These are phyloP conservation scores for Parasarocladium wereldwijsianum DNA, from an alignment of 2,329 filamentous ascomycete species.

Conservation along the genomic window DNA sequence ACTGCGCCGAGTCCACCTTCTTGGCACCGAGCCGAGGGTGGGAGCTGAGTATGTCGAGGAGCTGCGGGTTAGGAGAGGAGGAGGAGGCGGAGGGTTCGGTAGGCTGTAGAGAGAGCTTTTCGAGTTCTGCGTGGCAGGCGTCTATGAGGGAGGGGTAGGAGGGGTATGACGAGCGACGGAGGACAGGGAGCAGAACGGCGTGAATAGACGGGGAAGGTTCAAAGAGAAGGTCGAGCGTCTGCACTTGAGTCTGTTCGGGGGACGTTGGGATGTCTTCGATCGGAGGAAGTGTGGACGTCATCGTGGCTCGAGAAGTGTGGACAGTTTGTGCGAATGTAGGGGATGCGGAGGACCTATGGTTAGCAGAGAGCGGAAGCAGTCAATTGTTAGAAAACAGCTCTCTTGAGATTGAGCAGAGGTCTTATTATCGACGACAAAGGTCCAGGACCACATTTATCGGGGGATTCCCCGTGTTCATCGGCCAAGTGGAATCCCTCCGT, in stretches of 20 bases:
- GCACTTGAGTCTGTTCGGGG: conserved; percentile 13
- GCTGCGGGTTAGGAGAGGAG: conserved; percentile 30
- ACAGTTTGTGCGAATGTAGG: too few relatives aligned
- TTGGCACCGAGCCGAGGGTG: conserved; percentile 75
- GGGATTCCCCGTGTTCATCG: too few relatives aligned
- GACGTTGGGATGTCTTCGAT: conserved; percentile 35
- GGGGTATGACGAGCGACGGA: conserved; percentile 40
- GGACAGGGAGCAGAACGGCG: conserved; percentile 50
- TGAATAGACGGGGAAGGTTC: conserved; percentile 69
- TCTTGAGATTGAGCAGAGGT: too few relatives aligned
- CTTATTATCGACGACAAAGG: too few relatives aligned
- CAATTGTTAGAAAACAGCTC: too few relatives aligned
- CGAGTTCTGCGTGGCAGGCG: conserved; percentile 48
- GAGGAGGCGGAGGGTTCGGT: conserved; percentile 30
- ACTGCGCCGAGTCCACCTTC: conserved; percentile 70
- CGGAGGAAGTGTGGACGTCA: conserved; percentile 34
- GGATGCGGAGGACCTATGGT: too few relatives aligned
- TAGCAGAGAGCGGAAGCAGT: too few relatives aligned
- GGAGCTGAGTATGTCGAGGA: conserved; percentile 62
- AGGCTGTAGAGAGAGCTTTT: conserved; percentile 41
- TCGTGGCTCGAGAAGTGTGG: too few relatives aligned
- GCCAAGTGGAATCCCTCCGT: too few relatives aligned
- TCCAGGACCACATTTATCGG: too few relatives aligned
- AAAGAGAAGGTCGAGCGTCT: conserved; percentile 66
- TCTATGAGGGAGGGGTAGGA: conserved; percentile 59